A percentile compares a stretch with the other conserved stretches of the same genome.
These are phyloP conservation scores for Alternaria metachromatica DNA, from an alignment of 2,329 filamentous ascomycete species.

Conservation along the genomic window DNA sequence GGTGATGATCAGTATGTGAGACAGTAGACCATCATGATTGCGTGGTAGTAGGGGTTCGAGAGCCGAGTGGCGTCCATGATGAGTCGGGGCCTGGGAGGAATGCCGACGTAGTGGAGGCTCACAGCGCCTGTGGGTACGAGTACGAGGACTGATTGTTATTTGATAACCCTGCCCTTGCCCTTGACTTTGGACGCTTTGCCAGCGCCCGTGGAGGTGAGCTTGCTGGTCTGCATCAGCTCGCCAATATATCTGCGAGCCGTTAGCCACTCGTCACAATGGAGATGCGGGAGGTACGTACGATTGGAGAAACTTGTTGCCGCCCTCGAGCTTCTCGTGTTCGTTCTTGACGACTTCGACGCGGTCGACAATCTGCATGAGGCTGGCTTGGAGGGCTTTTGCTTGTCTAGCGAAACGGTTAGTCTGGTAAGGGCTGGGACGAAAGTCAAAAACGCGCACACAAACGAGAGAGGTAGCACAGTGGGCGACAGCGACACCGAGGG, in stretches of 20 bases:
- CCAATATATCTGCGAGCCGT: conserved; percentile 79
- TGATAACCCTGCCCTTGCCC: conserved; percentile 45
- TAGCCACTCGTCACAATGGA: conserved; percentile 13
- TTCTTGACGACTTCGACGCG: conserved; percentile 92
- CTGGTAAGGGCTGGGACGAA: conserved; percentile 5
- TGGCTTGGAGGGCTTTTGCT: conserved; percentile 86
- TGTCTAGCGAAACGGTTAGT: conserved; percentile 64
- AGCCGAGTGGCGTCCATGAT: conserved; percentile 42
- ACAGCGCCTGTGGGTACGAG: conserved; percentile 18
- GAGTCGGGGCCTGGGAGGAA: conserved; percentile 33
- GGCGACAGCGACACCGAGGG: neutral
- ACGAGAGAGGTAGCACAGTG: neutral
- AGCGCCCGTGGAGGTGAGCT: conserved; percentile 62
- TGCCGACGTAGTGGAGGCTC: conserved; percentile 33
- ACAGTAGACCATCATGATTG: conserved; percentile 43
- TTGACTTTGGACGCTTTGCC: conserved; percentile 59
- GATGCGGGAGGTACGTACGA: conserved; percentile 50
- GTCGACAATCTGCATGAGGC: conserved; percentile 86
- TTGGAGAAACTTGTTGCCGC: conserved; percentile 94
- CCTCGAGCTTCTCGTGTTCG: conserved; percentile 96
- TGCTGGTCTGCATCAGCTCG: conserved; percentile 82
- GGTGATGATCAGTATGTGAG: conserved; percentile 30
- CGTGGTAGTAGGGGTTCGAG: conserved; percentile 37
- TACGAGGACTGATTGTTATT: conserved; percentile 42
- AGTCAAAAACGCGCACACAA: conserved; percentile 4